Percentiles rank a stretch among this genome's conserved stretches.
Conservation (phyloP, 2,329 filamentous ascomycete genomes). For the Exophiala oligosperma region DNA sequence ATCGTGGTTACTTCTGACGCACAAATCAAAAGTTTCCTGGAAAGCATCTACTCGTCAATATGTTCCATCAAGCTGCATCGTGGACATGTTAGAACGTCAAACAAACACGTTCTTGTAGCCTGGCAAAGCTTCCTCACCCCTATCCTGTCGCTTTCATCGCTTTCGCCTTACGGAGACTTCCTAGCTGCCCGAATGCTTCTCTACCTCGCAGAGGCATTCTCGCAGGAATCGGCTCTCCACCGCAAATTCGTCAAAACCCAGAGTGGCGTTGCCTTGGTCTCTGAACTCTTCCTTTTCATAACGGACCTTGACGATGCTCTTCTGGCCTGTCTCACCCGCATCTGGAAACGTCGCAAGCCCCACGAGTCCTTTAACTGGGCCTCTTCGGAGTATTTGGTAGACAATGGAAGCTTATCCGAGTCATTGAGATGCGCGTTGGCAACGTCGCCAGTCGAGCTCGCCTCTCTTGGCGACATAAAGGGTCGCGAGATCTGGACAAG, state of each 20-base stretch:
- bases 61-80: not conserved
- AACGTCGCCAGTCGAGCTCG: too few relatives aligned
- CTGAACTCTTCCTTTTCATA: not conserved
- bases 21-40: not conserved
- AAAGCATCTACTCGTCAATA: not conserved
- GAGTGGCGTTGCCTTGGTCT: not conserved
- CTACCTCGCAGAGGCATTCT: not conserved
- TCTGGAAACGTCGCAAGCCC: not conserved
- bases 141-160: not conserved
- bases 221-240: not conserved
- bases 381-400: not conserved
- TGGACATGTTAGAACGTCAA: not conserved
- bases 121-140: not conserved
- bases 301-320: not conserved
- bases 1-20: not conserved
- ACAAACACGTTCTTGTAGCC: not conserved
- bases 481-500: too few relatives aligned
- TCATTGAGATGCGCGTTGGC: too few relatives aligned
- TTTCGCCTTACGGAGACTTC: not conserved
- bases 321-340: not conserved
- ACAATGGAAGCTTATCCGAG: not conserved
- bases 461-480: too few relatives aligned
- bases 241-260: not conserved
- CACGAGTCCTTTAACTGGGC: not conserved
- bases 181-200: constrained; percentile 1